A percentile compares a stretch with the other conserved stretches of the same genome.
These are phyloP conservation scores for Malus hybrid DNA, from an alignment of 331 rosid species.

Conservation along the genomic window DNA sequence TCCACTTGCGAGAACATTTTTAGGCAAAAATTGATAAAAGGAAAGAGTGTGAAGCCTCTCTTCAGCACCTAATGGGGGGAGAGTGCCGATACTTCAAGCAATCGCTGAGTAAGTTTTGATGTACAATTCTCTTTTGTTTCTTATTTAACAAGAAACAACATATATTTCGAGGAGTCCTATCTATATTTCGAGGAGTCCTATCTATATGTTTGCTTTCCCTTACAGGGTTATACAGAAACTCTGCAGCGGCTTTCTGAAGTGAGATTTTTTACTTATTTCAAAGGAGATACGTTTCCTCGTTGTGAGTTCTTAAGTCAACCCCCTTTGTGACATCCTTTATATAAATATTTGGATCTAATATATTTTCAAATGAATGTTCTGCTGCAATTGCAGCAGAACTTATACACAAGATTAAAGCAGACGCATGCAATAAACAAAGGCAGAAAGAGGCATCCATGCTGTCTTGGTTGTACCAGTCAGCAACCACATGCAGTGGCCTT, in stretches of 20 bases:
- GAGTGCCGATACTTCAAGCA: conserved; percentile 47
- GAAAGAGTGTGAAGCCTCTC: conserved; percentile 51
- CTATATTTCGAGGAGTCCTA: neutral
- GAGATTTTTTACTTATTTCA: conserved; percentile 60
- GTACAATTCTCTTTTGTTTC: conserved; percentile 4
- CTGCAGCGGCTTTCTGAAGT: conserved; percentile 46
- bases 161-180: neutral
- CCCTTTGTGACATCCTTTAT: too few species aligned
- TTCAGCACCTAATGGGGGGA: conserved; percentile 55
- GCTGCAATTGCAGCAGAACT: too few species aligned
- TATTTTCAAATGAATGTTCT: too few species aligned
- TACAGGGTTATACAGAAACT: conserved; percentile 65
- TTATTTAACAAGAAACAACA: neutral
- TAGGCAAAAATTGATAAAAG: conserved; percentile 59
- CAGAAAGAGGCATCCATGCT: too few species aligned
- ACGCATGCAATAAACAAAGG: too few species aligned
- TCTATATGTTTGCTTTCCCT: neutral
- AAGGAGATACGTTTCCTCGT: conserved; percentile 24
- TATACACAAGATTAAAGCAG: too few species aligned
- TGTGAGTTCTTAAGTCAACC: too few species aligned
- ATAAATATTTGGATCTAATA: too few species aligned
- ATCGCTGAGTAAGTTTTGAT: conserved; percentile 34
- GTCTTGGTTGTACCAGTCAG: too few species aligned
- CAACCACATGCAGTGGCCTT: too few species aligned
- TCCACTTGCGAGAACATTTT: conserved; percentile 12